phyloP scores from a whole-genome alignment of 2,329 filamentous ascomycete genomes.

The Colletotrichum plurivorum region DNA sequence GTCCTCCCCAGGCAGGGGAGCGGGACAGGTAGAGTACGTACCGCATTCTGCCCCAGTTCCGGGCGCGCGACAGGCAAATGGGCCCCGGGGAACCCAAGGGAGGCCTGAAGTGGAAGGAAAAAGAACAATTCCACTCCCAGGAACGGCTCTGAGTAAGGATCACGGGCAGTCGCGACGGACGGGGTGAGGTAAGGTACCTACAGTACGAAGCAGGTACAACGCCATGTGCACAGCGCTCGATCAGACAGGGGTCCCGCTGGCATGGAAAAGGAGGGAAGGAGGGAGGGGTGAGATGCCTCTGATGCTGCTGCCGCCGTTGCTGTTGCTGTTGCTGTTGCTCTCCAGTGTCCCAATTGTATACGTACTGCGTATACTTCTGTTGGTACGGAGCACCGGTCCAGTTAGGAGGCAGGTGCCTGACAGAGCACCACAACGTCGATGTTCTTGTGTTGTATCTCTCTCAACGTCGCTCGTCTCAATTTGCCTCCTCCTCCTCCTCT shows the following conservation, averaged over 20 bases:
- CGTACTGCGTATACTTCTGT: too few species aligned
- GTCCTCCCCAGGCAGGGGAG: neutral
- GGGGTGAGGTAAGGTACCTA: constrained; percentile 7
- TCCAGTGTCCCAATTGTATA: too few species aligned
- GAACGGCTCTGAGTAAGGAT: constrained; percentile 27
- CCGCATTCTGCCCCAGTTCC: neutral
- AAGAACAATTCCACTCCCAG: constrained; percentile 38
- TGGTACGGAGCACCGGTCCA: too few species aligned
- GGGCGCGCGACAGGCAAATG: constrained; percentile 18
- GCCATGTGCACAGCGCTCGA: constrained; percentile 35
- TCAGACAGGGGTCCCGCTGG: constrained; percentile 37
- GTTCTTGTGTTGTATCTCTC: neutral
- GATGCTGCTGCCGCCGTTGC: too few species aligned
- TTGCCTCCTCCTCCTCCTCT: constrained; percentile 17
- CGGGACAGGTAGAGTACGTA: constrained; percentile 22
- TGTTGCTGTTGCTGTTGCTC: too few species aligned
- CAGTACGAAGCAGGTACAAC: constrained; percentile 29
- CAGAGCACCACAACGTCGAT: too few species aligned
- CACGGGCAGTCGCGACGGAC: constrained; percentile 11
- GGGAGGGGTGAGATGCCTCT: constrained; percentile 5
- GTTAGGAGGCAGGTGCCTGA: too few species aligned
- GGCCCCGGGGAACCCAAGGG: constrained; percentile 28
- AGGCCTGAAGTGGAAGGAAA: constrained; percentile 34
- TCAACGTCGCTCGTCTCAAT: constrained; percentile 6
- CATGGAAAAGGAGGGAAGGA: constrained; percentile 33